phyloP scores from a whole-genome alignment of 1,139 yeast genomes.

The Tardiomyces blankii region DNA sequence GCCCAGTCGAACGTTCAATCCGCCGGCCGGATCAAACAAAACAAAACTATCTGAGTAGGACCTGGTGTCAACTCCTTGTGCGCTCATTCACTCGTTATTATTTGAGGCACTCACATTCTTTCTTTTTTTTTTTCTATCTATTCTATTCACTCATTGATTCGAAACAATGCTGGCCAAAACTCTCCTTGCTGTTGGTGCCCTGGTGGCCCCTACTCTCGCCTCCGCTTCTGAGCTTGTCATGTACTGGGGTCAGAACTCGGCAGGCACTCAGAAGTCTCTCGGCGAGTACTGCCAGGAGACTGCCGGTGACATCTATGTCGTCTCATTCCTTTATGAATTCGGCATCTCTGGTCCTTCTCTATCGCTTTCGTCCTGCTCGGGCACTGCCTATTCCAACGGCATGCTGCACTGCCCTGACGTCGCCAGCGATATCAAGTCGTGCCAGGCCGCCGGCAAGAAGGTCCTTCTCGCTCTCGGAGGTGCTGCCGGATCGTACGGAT shows the following conservation, averaged over 20 bases:
- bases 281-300: constrained; percentile 57
- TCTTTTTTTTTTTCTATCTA: too few relatives aligned
- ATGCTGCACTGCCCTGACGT: constrained; percentile 26
- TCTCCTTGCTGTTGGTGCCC: not conserved
- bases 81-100: not conserved
- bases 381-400: constrained; percentile 18
- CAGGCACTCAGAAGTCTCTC: constrained; percentile 46
- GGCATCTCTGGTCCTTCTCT: constrained; percentile 17
- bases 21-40: not conserved
- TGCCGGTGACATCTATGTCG: constrained; percentile 59
- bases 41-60: not conserved
- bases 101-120: not conserved
- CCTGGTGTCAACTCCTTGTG: not conserved
- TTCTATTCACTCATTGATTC: not conserved
- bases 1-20: too few relatives aligned
- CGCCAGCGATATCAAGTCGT: constrained; percentile 62
- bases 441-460: constrained; percentile 71
- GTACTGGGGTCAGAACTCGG: constrained; percentile 92
- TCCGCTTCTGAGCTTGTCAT: constrained; percentile 12
- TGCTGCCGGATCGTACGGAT: constrained; percentile 71
- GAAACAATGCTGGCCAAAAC: not conserved
- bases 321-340: constrained; percentile 58
- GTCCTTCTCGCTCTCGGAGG: constrained; percentile 83
- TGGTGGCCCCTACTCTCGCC: not conserved
- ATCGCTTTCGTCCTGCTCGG: constrained; percentile 55